Percentiles rank a stretch among this genome's conserved stretches.
These are phyloP conservation scores for Mucuna pruriens DNA, from an alignment of 306 rosid genomes.

Conservation along the genomic window DNA sequence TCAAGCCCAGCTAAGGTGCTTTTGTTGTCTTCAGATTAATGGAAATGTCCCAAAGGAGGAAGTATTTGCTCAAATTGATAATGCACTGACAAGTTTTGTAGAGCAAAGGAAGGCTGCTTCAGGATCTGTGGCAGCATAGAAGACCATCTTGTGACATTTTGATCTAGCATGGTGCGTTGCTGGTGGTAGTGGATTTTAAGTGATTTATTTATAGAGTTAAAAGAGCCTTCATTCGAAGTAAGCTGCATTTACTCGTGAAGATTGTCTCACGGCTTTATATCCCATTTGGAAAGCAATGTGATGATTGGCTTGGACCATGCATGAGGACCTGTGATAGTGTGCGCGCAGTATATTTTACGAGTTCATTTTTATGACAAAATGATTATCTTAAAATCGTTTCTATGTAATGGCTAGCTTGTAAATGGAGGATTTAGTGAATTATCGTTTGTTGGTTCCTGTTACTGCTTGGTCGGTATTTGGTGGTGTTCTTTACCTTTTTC, in stretches of 20 bases:
- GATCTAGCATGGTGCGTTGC: slow-evolving; percentile 21
- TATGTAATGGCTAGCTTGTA: slow-evolving; percentile 14
- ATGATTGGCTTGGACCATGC: slow-evolving; percentile 13
- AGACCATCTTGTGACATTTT: slow-evolving; percentile 30
- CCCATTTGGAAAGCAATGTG: slow-evolving; percentile 16
- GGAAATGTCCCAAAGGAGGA: slow-evolving; percentile 67
- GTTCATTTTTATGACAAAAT: slow-evolving; percentile 15
- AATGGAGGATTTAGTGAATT: slow-evolving; percentile 32
- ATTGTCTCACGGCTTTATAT: slow-evolving; percentile 28
- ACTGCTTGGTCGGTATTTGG: slow-evolving; percentile 2
- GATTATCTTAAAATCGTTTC: neutral
- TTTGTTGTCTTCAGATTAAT: slow-evolving; percentile 50
- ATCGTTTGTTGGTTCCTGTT: slow-evolving; percentile 30
- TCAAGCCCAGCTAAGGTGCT: slow-evolving; percentile 22
- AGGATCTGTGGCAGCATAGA: slow-evolving; percentile 61
- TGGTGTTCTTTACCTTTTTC: slow-evolving; percentile 32
- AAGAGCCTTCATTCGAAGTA: slow-evolving; percentile 12
- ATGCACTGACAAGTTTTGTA: slow-evolving; percentile 52
- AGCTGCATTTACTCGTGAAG: slow-evolving; percentile 1
- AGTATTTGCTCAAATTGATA: slow-evolving; percentile 77
- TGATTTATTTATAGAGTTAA: slow-evolving; percentile 12
- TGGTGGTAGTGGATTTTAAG: slow-evolving; percentile 29
- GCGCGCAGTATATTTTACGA: neutral
- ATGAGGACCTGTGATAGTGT: slow-evolving; percentile 12
- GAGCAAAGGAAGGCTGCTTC: slow-evolving; percentile 59